Conservation (phyloP, 225 moss, liverwort and hornwort species). For the Bryoerythrophyllum caledonicum region DNA sequence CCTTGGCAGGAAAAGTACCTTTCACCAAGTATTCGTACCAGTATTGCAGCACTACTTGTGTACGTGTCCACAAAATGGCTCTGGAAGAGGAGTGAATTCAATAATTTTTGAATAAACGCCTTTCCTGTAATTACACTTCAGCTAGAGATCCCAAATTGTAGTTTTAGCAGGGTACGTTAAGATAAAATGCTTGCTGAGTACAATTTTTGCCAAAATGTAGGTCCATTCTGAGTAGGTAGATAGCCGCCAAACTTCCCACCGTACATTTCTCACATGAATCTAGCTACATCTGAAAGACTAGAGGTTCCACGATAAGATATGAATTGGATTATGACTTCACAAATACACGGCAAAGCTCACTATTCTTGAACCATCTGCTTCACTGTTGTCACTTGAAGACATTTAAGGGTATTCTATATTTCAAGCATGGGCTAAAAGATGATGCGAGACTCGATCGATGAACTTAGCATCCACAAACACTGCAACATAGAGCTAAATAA, state of each 20-base stretch:
- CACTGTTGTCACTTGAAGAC: too few relatives aligned
- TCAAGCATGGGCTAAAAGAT: too few relatives aligned
- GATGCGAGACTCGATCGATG: too few relatives aligned
- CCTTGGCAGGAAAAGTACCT: constrained; percentile 73
- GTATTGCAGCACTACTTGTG: constrained; percentile 97
- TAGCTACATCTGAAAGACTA: background rate
- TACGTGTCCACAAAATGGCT: constrained; percentile 81
- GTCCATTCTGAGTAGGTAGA: background rate
- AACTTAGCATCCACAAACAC: background rate
- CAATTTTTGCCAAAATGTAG: background rate
- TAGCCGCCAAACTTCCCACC: too few relatives aligned
- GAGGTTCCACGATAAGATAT: background rate
- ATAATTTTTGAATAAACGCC: background rate
- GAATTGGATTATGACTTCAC: too few relatives aligned
- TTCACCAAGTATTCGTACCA: constrained; percentile 68
- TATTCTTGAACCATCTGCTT: too few relatives aligned
- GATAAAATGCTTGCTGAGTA: background rate
- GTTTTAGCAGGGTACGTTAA: background rate
- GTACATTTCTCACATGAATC: background rate
- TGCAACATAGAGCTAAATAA: background rate
- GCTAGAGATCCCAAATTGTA: constrained; percentile 10
- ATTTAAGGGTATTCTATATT: too few relatives aligned
- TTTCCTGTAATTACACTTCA: constrained; percentile 20
- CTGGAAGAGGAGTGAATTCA: constrained; percentile 51
- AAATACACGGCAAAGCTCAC: too few relatives aligned